Percentiles rank a stretch among this genome's conserved stretches.
Evolutionary conservation across 2,329 filamentous ascomycete genomes (phyloP).

Genomic region (Fusarium mangiferae): DNA sequence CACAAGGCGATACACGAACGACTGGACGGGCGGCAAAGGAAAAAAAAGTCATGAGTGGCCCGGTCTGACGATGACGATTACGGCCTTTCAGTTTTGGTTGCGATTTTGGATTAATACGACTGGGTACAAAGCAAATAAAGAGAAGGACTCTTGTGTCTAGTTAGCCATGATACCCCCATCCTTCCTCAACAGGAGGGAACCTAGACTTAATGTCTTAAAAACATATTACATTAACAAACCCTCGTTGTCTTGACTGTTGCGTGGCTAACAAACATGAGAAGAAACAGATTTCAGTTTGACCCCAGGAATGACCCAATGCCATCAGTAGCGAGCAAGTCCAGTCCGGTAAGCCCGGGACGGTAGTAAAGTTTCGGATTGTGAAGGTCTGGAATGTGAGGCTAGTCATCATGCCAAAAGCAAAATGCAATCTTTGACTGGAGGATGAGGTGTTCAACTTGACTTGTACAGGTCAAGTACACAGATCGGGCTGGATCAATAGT

Average conservation of each 20-base stretch:
- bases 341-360: background rate
- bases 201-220: slow-evolving; percentile 42
- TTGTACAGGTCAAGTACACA: background rate
- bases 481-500: background rate
- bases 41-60: slow-evolving; percentile 21
- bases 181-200: slow-evolving; percentile 11
- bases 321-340: background rate
- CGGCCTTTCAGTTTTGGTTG: slow-evolving; percentile 23
- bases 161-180: slow-evolving; percentile 29
- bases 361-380: background rate
- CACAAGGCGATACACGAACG: slow-evolving; percentile 22
- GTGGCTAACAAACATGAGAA: background rate
- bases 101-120: slow-evolving; percentile 19
- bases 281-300: background rate
- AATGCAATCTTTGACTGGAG: background rate
- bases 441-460: too few relatives aligned
- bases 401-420: background rate
- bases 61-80: slow-evolving; percentile 38
- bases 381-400: slow-evolving; percentile 15
- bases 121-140: slow-evolving; percentile 35
- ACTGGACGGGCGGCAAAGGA: slow-evolving; percentile 18
- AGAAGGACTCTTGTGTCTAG: slow-evolving; percentile 25
- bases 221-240: slow-evolving; percentile 3
- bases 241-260: background rate
- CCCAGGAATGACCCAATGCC: background rate